Base-by-base conservation (phyloP, 495 filamentous ascomycete species). In the Peziza echinospora region DNA sequence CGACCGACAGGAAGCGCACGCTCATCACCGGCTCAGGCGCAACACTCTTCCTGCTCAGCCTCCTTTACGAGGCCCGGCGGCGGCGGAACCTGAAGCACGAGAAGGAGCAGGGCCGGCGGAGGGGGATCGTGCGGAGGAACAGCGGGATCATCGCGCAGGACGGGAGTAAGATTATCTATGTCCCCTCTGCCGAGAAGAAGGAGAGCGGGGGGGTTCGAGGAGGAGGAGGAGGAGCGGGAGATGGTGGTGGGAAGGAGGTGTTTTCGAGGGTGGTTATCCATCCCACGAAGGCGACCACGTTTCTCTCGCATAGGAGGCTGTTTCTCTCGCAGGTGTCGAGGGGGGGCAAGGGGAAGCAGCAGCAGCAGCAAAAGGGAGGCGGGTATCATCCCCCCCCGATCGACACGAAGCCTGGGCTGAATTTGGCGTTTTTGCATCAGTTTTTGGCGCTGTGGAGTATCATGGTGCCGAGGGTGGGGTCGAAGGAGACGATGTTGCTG, bases 351-450 rank as follows among this genome's bases (percentile, higher is more conserved):
- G n/a, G n/a, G n/a, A n/a, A n/a, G n/a, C n/a, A n/a, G n/a, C n/a
- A n/a, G n/a, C n/a, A n/a, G n/a, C n/a, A n/a, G n/a, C n/a, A n/a
- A n/a, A 26, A 47, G 45, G 13, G 56, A 48, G 25, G 57, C 56
- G 24, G 56, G 42, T 43, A 19, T 45, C 71, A 75, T 46, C 82
- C 87, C 10, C 89, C 89, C 4, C 82, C 91, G 5, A 71, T 81
- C 5, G 78, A 89, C 52, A 82, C 83, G 2, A 96, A 93, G 60
- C 86, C 91, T 1, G 91, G 91, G 4, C 65, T 99, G 44, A 99
- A 99, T 60, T 69, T 96, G 41, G 91, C 91, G n/a, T 99, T 99
- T 59, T 64, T 99, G 21, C 89, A 99, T 60, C 91, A 99, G 63
- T 92, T 96, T 54, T 70, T 93, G 41, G 92, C 85, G 56, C 67